Conservation (phyloP, 371 early-diverging fungal genomes). For the Syncephalastrum racemosum region DNA sequence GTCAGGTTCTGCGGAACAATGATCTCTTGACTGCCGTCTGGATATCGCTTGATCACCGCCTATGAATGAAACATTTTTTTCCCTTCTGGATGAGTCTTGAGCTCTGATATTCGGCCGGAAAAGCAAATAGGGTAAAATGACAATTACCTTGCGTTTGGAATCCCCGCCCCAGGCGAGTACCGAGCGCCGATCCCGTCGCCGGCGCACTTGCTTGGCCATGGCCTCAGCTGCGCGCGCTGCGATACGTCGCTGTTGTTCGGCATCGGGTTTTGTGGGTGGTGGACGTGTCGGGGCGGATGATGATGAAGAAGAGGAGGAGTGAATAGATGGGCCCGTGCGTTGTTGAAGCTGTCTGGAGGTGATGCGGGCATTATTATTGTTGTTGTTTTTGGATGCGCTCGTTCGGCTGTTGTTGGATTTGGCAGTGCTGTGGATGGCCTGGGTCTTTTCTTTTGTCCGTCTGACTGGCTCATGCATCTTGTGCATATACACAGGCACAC, state of each 20-base stretch:
- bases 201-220: constrained; percentile 37
- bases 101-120: too few species aligned
- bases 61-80: constrained; percentile 13
- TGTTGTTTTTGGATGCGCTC: constrained; percentile 22
- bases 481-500: constrained; percentile 10
- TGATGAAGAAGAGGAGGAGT: constrained; percentile 13
- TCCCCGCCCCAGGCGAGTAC: constrained; percentile 37
- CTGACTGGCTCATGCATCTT: constrained; percentile 15
- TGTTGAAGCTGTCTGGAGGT: constrained; percentile 8
- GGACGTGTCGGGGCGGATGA: constrained; percentile 8
- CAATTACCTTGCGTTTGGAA: too few species aligned
- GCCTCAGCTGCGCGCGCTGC: constrained; percentile 35
- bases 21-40: constrained; percentile 48
- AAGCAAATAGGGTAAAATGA: too few species aligned
- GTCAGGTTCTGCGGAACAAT: constrained; percentile 45
- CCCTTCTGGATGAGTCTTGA: neutral
- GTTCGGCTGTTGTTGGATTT: constrained; percentile 7
- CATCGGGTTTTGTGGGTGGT: constrained; percentile 9
- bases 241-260: constrained; percentile 33
- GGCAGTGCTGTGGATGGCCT: neutral
- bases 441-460: constrained; percentile 9
- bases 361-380: constrained; percentile 17
- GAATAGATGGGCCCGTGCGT: constrained; percentile 34
- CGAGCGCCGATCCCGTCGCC: constrained; percentile 33
- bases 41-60: constrained; percentile 38